Percentiles rank a stretch among this genome's conserved stretches.
phyloP scores from a whole-genome alignment of 345 rosid species.

The Balakata baccata region DNA sequence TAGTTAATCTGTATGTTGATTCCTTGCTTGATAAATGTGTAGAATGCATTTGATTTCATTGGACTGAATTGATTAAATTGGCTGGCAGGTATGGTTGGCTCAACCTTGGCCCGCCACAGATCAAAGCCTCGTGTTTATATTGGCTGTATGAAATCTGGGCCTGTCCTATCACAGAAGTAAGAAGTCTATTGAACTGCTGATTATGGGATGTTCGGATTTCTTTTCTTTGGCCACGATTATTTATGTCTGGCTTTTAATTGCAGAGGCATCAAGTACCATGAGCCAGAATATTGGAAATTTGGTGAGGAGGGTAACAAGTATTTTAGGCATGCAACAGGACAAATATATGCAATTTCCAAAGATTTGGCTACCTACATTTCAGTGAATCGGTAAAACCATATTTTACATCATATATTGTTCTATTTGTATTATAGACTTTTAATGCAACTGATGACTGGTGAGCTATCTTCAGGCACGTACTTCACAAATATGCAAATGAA shows the following conservation, averaged over 20 bases:
- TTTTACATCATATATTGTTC: background rate
- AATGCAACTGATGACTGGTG: slow-evolving; percentile 3
- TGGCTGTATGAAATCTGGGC: slow-evolving; percentile 98
- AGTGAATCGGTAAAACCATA: slow-evolving; percentile 54
- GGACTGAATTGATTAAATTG: slow-evolving; percentile 19
- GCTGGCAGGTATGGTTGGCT: slow-evolving; percentile 63
- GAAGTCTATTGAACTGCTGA: slow-evolving; percentile 10
- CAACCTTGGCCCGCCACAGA: slow-evolving; percentile 79
- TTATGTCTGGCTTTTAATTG: slow-evolving; percentile 14
- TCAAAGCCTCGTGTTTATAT: slow-evolving; percentile 73
- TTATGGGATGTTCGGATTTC: background rate
- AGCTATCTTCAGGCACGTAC: slow-evolving; percentile 53
- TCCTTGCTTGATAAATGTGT: slow-evolving; percentile 5
- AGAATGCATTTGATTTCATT: slow-evolving; percentile 4
- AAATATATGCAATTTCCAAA: slow-evolving; percentile 86
- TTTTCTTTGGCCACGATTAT: background rate
- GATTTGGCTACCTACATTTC: slow-evolving; percentile 90
- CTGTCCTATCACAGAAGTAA: slow-evolving; percentile 87
- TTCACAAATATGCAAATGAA: slow-evolving; percentile 89
- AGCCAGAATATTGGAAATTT: slow-evolving; percentile 96
- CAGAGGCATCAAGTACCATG: slow-evolving; percentile 86
- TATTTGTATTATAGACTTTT: background rate
- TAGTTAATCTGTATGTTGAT: slow-evolving; percentile 26
- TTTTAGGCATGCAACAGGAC: slow-evolving; percentile 95
- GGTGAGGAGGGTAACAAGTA: slow-evolving; percentile 95